Evolutionary conservation across 495 filamentous ascomycete species (phyloP).

Genomic region (Aspergillus carlsbadensis): DNA sequence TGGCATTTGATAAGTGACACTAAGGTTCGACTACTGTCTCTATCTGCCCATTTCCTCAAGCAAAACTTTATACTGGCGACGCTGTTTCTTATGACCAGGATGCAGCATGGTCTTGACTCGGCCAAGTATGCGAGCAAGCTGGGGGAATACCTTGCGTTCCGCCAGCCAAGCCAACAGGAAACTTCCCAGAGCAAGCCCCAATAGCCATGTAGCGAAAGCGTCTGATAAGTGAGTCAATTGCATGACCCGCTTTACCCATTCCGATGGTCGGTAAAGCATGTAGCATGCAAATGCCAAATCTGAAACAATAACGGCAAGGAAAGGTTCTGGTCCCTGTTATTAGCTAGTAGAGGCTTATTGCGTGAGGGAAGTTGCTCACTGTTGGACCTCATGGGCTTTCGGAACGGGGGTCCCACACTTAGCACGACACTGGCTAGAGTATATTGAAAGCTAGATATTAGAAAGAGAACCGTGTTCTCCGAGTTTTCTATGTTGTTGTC

Average conservation of each 20-base stretch:
- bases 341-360: no score
- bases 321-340: slow-evolving; percentile 60
- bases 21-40: background rate
- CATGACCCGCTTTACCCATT: slow-evolving; percentile 72
- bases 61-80: slow-evolving; percentile 86
- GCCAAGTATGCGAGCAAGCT: slow-evolving; percentile 68
- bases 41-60: slow-evolving; percentile 60
- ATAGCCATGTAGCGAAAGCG: slow-evolving; percentile 68
- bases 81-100: slow-evolving; percentile 61
- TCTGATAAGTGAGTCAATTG: slow-evolving; percentile 74
- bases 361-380: slow-evolving; percentile 47
- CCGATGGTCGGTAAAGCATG: slow-evolving; percentile 72
- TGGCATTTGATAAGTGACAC: background rate
- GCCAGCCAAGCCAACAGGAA: slow-evolving; percentile 66
- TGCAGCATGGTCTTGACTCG: slow-evolving; percentile 52
- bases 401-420: slow-evolving; percentile 85
- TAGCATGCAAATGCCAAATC: slow-evolving; percentile 65
- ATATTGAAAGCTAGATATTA: slow-evolving; percentile 92
- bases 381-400: slow-evolving; percentile 77
- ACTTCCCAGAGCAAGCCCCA: slow-evolving; percentile 64
- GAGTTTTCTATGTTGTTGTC: slow-evolving; percentile 88
- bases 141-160: slow-evolving; percentile 69
- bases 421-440: slow-evolving; percentile 84
- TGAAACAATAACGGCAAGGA: slow-evolving; percentile 72
- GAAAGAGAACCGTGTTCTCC: slow-evolving; percentile 86